These are phyloP conservation scores for Collybia nuda DNA, from an alignment of 768 basidiomycete species.

Conservation along the genomic window DNA sequence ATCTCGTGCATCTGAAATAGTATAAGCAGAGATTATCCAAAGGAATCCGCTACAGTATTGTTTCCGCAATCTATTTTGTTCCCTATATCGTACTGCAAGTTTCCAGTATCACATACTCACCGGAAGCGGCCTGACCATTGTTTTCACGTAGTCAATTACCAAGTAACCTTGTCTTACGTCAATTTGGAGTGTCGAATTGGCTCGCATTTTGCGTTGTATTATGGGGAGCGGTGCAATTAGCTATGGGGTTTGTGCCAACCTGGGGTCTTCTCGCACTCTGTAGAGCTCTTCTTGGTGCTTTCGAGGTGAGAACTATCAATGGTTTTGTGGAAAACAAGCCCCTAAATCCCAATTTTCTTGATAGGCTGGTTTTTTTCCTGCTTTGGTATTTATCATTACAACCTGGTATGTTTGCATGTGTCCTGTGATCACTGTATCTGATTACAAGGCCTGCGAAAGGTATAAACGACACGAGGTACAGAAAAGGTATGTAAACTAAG, in stretches of 20 bases:
- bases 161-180: conserved; percentile 42
- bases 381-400: conserved; percentile 46
- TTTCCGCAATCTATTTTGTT: conserved; percentile 39
- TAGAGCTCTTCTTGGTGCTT: conserved; percentile 41
- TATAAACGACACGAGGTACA: conserved; percentile 54
- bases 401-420: conserved; percentile 36
- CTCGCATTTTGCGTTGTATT: conserved; percentile 37
- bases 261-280: conserved; percentile 40
- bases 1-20: background rate
- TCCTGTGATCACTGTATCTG: background rate
- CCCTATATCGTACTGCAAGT: conserved; percentile 43
- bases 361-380: conserved; percentile 52
- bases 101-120: background rate
- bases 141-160: conserved; percentile 38
- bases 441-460: conserved; percentile 22
- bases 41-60: conserved; percentile 36
- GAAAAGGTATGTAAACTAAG: conserved; percentile 36
- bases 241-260: conserved; percentile 42
- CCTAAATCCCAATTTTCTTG: background rate
- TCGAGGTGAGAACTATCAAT: conserved; percentile 30
- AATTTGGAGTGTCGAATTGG: conserved; percentile 44
- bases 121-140: background rate
- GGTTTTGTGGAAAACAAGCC: too few species aligned
- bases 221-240: conserved; percentile 44
- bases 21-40: conserved; percentile 23